Base-by-base conservation (phyloP, 1,284 basidiomycete genomes). In the Calocybe gambosa region DNA sequence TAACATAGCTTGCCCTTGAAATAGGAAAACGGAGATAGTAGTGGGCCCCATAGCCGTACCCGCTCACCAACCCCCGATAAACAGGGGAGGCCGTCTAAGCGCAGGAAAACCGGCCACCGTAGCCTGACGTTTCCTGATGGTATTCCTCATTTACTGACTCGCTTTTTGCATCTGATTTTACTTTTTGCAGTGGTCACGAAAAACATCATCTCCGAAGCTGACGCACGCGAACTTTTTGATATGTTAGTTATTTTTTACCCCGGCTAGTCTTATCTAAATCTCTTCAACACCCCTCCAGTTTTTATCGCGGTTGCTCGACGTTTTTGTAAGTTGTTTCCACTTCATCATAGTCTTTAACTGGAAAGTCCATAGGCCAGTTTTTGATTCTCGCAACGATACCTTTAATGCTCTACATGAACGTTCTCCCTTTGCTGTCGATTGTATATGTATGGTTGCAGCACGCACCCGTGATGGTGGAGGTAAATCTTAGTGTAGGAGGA, bases 361-460 rank as follows among this genome's bases (percentile, higher is more conserved):
- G 18, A 26, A 19, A 47, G 9, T 38, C 42, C 23, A 10, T 47
- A 75, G 73, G 40, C 87, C 91, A 28, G 82, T 93, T 18, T 93
- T 92, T 58, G 89, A 94, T 64, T 76, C 73, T 3, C 73, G 68
- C 33, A 70, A 77, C 16, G 91, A 94, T 61, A 90, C 88, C 0
- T 93, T 80, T 66, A 88, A 93, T 42, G 75, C 77, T 12, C 66
- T 91, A 44, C 88, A 85, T 58, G 78, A 83, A 49, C 82, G 89
- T 29, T 90, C 88, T 40, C 89, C 88, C 1, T 90, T 91, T 62
- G 85, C 86, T 40, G 85, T 90, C 18, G 82, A 93, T 53, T 80
- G 82, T 26, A 92, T 95, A 29, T 90, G 91, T 58, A 90, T 91
- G 83, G 88, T 93, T 20, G 92, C 89, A 5, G 85, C 89, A 7